These are phyloP conservation scores for Corrigiola litoralis DNA, from an alignment of 179 eudicot genomes.

Conservation along the genomic window DNA sequence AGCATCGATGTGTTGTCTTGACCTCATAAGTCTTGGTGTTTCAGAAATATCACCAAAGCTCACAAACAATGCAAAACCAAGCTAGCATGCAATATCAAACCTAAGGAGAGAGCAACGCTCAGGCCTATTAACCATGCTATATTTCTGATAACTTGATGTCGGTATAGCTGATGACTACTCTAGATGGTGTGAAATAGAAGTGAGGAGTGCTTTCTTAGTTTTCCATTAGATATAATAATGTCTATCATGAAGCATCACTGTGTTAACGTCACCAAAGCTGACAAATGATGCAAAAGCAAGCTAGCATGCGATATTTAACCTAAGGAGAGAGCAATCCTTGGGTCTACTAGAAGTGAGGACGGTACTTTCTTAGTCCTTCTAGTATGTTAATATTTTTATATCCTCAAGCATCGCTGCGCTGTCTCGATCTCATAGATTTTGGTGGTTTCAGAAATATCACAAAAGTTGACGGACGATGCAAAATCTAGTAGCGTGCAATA, in stretches of 20 bases:
- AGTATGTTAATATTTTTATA: too few species aligned
- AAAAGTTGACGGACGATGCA: conserved; percentile 36
- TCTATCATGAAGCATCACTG: too few species aligned
- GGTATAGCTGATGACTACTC: too few species aligned
- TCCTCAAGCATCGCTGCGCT: conserved; percentile 6
- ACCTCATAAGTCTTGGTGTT: conserved; percentile 16
- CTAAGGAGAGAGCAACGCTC: conserved; percentile 34
- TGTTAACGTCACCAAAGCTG: too few species aligned
- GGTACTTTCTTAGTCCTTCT: too few species aligned
- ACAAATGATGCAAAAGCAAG: too few species aligned
- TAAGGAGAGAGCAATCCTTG: too few species aligned
- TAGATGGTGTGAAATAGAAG: too few species aligned
- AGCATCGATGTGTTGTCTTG: conserved; percentile 5
- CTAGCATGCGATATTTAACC: too few species aligned
- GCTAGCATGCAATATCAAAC: conserved; percentile 59
- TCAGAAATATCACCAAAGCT: conserved; percentile 14
- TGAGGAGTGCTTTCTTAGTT: too few species aligned
- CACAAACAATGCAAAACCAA: conserved; percentile 46
- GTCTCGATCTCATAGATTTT: conserved; percentile 3
- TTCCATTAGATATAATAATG: too few species aligned
- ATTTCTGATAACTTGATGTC: conserved; percentile 18
- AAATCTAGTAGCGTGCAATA: conserved; percentile 54
- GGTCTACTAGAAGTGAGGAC: too few species aligned
- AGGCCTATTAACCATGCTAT: conserved; percentile 56
- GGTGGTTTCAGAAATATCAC: conserved; percentile 17